phyloP scores from a whole-genome alignment of 306 rosid species.

The Inga laurina region DNA sequence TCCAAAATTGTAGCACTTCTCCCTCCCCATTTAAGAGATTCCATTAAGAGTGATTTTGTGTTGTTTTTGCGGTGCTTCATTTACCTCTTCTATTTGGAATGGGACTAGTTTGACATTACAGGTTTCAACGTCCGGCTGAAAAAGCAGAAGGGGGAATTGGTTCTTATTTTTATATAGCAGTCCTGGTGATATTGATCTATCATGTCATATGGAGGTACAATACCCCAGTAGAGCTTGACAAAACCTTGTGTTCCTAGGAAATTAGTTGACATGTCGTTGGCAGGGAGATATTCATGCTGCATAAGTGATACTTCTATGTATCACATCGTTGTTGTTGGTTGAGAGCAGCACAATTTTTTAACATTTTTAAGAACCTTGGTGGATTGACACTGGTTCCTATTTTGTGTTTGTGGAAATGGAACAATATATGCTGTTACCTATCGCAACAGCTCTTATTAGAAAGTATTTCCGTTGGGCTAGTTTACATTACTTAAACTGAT shows the following conservation, averaged over 20 bases:
- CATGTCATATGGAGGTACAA: slow-evolving; percentile 2
- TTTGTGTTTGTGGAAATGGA: not conserved
- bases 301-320: not conserved
- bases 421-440: not conserved
- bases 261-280: not conserved
- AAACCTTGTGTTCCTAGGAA: not conserved
- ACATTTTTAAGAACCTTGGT: not conserved
- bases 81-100: slow-evolving; percentile 2
- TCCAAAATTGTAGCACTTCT: slow-evolving; percentile 8
- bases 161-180: not conserved
- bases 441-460: not conserved
- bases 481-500: not conserved
- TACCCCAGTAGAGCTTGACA: not conserved
- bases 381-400: not conserved
- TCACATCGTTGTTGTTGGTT: not conserved
- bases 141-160: not conserved
- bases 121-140: not conserved
- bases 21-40: not conserved
- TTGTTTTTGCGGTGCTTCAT: not conserved
- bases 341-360: not conserved
- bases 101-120: slow-evolving; percentile 2
- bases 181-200: not conserved
- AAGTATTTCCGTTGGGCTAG: not conserved
- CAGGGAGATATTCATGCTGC: not conserved
- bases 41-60: not conserved